phyloP scores from a whole-genome alignment of 2,329 filamentous ascomycete genomes.

The Calonectria pauciramosa region DNA sequence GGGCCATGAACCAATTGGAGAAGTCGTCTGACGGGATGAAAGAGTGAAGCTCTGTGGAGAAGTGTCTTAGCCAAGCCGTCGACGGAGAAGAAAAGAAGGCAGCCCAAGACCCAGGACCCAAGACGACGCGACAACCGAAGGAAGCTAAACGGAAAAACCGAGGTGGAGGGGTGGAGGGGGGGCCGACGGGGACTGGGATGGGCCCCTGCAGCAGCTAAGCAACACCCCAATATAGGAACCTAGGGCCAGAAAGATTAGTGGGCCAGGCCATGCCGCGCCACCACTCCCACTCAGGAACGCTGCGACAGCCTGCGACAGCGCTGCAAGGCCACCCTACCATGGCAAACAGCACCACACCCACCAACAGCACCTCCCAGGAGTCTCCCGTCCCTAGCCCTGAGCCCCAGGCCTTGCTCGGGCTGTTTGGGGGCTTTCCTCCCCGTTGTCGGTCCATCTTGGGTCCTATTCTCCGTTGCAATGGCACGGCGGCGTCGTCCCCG shows the following conservation, averaged over 20 bases:
- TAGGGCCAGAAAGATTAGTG: slow-evolving; percentile 2
- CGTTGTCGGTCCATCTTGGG: neutral
- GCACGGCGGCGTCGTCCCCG: neutral
- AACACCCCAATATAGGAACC: slow-evolving; percentile 1
- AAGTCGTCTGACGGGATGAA: slow-evolving; percentile 18
- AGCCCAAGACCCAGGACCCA: neutral
- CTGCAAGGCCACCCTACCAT: slow-evolving; percentile 7
- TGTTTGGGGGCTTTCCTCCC: neutral
- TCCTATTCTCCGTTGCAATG: neutral
- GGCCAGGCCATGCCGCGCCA: slow-evolving; percentile 24
- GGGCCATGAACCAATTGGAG: slow-evolving; percentile 12
- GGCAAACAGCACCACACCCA: neutral
- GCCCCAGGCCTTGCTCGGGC: neutral
- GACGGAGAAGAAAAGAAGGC: neutral
- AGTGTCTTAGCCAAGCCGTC: neutral
- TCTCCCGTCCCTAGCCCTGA: neutral
- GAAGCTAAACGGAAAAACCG: slow-evolving; percentile 17
- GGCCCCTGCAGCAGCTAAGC: slow-evolving; percentile 8
- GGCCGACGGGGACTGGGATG: slow-evolving; percentile 6
- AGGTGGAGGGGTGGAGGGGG: neutral
- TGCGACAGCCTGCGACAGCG: neutral
- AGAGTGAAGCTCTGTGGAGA: slow-evolving; percentile 25
- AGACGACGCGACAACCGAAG: slow-evolving; percentile 21
- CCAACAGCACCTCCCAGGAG: neutral
- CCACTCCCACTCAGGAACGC: slow-evolving; percentile 21